Base-by-base conservation (phyloP, 805 yeast species). In the Vanderwaltozyma yarrowii region DNA sequence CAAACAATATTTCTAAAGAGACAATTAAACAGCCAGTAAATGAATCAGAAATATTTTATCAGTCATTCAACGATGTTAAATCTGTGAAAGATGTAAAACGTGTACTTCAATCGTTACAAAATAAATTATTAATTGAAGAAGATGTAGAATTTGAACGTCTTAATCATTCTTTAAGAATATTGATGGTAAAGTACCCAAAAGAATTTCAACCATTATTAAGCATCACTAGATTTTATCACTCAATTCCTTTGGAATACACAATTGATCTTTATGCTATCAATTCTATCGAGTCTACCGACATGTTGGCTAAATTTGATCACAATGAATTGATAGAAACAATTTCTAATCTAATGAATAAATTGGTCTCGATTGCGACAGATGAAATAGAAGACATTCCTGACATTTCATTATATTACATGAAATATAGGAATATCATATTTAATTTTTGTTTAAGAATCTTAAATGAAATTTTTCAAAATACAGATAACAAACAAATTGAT, bases 181-280 rank as follows among this genome's bases (percentile, higher is more conserved):
- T 58, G 12, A 47, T 58, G 35, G 42, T 56, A 0, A 43, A 50
- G 17, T 47, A 50, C 36, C 59, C 67, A 4, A 25, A 38, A 7
- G 45, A 55, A 5, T 46, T 65, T 32, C 60, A 55, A 34, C 57
- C 60, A 4, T 32, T 65, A 2, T 37, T 64, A 30, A 25, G 46
- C 0, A 36, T 50, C 3, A 41, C 55, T 5, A 25, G 25, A 3
- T 64, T 64, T 44, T 54, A 50, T 30, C 48, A 46, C 11, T 35
- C 53, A 8, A 27, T 62, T 10, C 62, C 63, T 2, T 26, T 55
- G 4, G 38, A 41, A 2, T 42, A 51, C 18, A 38, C 56, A 1
- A 39, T 66, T 26, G 64, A 63, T 40, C 43, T 57, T 7, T 51
- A 54, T 20, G 57, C 67, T 0, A 51, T 63, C 2, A 60, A 57